Evolutionary conservation across 2,329 filamentous ascomycete genomes (phyloP).

Genomic region (Hymenotorrendiella dingleyae): DNA sequence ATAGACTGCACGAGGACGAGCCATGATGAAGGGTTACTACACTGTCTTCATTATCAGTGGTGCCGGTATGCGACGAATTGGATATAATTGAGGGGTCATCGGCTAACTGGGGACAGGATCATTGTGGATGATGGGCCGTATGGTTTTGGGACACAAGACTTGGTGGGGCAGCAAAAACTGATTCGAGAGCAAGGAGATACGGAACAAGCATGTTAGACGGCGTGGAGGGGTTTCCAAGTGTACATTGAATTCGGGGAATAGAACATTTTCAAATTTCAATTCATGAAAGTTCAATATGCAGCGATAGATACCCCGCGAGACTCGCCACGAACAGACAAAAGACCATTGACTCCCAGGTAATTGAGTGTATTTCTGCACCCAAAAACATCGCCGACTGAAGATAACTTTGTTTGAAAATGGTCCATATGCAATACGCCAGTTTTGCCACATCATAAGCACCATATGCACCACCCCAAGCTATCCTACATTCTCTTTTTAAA

Average conservation of each 20-base stretch:
- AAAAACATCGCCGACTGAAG: no score
- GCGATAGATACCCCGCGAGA: no score
- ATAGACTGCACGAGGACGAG: conserved; percentile 59
- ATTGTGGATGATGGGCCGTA: conserved; percentile 69
- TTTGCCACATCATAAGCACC: no score
- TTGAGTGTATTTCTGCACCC: no score
- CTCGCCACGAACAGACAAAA: no score
- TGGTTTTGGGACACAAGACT: conserved; percentile 72
- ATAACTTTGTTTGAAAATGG: no score
- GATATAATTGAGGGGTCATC: conserved; percentile 1
- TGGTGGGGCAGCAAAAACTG: conserved; percentile 55
- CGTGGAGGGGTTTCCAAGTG: conserved; percentile 4
- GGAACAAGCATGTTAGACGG: not conserved
- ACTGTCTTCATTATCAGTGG: conserved; percentile 54
- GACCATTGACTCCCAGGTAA: no score
- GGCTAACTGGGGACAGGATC: conserved; percentile 28
- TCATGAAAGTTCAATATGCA: no score
- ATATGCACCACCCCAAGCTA: no score
- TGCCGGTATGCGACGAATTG: conserved; percentile 56
- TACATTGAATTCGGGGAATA: conserved; percentile 22
- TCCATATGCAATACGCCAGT: no score
- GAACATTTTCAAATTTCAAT: no score
- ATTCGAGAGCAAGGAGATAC: not conserved
- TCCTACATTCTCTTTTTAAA: not conserved
- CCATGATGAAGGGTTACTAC: conserved; percentile 64